Base-by-base conservation (phyloP, 148 eudicot species). In the Silene uniflora region DNA sequence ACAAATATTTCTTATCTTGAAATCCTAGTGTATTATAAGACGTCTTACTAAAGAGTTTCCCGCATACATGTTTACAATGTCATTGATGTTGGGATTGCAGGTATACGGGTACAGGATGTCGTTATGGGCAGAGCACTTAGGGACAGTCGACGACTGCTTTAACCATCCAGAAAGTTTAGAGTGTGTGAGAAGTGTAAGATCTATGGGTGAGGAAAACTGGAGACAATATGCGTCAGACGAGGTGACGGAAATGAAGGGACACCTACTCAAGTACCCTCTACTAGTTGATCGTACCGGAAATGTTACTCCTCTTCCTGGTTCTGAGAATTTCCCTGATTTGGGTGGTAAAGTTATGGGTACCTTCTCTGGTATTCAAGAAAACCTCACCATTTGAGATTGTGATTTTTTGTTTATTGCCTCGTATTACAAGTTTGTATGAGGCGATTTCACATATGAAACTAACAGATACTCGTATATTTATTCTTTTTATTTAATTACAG, bases 231-330 rank as follows among this genome's bases (percentile, higher is more conserved):
- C 89, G 24, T 79, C 86, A 1, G 87, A 78, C 29, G 91, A 89
- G 76, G 86, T 84, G 18, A 86, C 83, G 7, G 87, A 90, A 68
- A 86, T 94, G 91, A 85, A 62, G 21, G 85, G 91, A 9, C 98
- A 94, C 75, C 88, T 94, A 75, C 84, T 91, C 5, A 94, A 91
- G 84, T 94, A 94, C 86, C 98, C 97, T 1, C 85, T 91, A n/a
- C 87, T 81, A 71, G 89, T 94, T 47, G 91, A 89, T 85, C 80
- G 54, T 62, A 86, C 62, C 12, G 98, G 97, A 23, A 84, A 70
- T 32, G 93, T 94, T 11, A 82, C 62, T 79, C 88, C 98, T 74
- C 88, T 94, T 77, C 90, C 88, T n/a, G 93, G 96, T 22, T 88
- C 73, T 54, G 88, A 85, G 77, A 81, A 85, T 19, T 94, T 94